Evolutionary conservation across 345 rosid genomes (phyloP).

Genomic region (Boechera stricta): DNA sequence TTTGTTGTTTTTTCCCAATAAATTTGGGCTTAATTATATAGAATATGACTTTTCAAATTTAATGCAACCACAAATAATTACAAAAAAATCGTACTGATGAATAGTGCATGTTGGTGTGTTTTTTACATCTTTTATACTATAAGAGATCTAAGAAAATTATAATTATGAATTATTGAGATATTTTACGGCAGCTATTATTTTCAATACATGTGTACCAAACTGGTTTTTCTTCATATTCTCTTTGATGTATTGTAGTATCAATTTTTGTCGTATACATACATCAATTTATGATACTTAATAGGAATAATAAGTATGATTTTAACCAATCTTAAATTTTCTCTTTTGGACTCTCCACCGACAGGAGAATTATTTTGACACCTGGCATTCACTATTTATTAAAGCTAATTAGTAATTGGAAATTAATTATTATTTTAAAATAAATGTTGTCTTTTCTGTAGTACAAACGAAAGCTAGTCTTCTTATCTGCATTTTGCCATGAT

Average conservation of each 20-base stretch:
- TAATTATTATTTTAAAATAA: background rate
- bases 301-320: background rate
- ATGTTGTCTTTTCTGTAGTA: background rate
- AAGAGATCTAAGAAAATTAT: background rate
- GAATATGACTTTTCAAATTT: conserved; percentile 34
- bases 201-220: conserved; percentile 12
- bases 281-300: background rate
- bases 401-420: conserved; percentile 9
- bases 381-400: conserved; percentile 7
- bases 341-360: conserved; percentile 37
- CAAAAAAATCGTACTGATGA: conserved; percentile 3
- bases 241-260: background rate
- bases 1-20: conserved; percentile 4
- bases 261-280: background rate
- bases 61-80: conserved; percentile 18
- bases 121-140: background rate
- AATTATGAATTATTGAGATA: conserved; percentile 7
- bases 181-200: conserved; percentile 4
- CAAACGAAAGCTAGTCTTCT: background rate
- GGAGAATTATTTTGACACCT: background rate
- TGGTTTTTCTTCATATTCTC: background rate
- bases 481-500: background rate
- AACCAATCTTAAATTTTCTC: background rate
- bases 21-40: conserved; percentile 10
- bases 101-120: conserved; percentile 31